These are phyloP conservation scores for Pleomassaria siparia DNA, from an alignment of 2,329 filamentous ascomycete genomes.

Conservation along the genomic window DNA sequence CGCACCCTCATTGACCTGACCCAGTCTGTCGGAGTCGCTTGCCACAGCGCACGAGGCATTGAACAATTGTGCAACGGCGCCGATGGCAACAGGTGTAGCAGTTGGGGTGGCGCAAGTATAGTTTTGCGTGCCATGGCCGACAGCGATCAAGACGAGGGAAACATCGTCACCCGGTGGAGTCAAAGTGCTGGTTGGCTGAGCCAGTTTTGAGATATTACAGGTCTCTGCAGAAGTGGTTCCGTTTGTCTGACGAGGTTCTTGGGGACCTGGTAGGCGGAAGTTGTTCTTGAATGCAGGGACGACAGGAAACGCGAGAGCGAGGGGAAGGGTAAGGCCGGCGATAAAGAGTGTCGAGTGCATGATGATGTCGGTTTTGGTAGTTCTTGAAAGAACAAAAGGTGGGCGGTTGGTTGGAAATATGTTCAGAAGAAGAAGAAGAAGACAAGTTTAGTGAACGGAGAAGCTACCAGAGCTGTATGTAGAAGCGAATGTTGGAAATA, in stretches of 20 bases:
- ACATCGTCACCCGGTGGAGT: constrained; percentile 26
- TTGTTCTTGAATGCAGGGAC: constrained; percentile 14
- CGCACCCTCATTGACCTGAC: constrained; percentile 18
- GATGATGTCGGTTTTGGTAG: constrained; percentile 8
- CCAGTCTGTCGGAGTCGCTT: constrained; percentile 24
- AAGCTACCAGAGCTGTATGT: constrained; percentile 36
- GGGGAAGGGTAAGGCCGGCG: constrained; percentile 21
- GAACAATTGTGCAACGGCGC: constrained; percentile 50
- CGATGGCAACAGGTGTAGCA: constrained; percentile 41
- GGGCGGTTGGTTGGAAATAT: not conserved
- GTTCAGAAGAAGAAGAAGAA: constrained; percentile 5
- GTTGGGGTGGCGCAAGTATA: constrained; percentile 46
- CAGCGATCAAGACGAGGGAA: constrained; percentile 46
- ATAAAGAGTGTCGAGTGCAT: constrained; percentile 29
- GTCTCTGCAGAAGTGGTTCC: constrained; percentile 5
- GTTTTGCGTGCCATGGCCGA: constrained; percentile 55
- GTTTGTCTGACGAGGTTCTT: constrained; percentile 19
- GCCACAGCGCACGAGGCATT: constrained; percentile 44
- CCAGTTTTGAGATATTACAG: constrained; percentile 26
- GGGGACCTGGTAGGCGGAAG: constrained; percentile 9
- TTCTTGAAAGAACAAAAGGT: not conserved
- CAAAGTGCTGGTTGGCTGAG: constrained; percentile 31
- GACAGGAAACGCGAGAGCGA: constrained; percentile 24
- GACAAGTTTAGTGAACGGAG: constrained; percentile 13
- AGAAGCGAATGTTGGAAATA: constrained; percentile 25